Base-by-base conservation (phyloP, 148 eudicot genomes). In the Rhododendron vialii region DNA sequence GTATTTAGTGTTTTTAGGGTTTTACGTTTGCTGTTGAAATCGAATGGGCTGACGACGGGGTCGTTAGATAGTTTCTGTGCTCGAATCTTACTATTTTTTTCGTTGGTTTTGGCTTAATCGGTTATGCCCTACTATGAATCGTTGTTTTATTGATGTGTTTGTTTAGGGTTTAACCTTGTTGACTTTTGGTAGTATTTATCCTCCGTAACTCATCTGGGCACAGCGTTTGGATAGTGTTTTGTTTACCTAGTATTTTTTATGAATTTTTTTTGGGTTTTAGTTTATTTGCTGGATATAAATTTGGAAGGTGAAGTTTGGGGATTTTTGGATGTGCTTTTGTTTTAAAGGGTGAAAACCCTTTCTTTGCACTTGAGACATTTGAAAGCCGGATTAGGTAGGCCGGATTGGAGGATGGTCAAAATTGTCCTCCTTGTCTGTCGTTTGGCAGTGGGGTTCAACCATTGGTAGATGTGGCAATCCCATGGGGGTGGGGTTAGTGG, bases 81-180 rank as follows among this genome's bases (percentile, higher is more conserved):
- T 75, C 8, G 71, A 75, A 11, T 75, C 81, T 51, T 3, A n/a
- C 11, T 63, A 55, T 30, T 12, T 28, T 10, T 20, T 41, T 41
- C n/a, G 4, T 80, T 65, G 84, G 4, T 43, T 41, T 48, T 33
- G 47, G 51, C 45, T 50, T 24, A 28, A 84, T 84, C 80, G 59
- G 30, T 8, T 41, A 1, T 12, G 12, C 50, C 43, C 1, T 83
- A 36, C 10, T 12, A 0, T 17, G 24, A 61, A 35, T 55, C 30
- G 18, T 45, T 61, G 51, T 43, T 65, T 41, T 83, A 4, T 43
- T 13, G 11, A 20, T 24, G 30, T 47, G 81, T 5, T 5, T 63
- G 10, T 48, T 84, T 78, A 33, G 80, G 85, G 43, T 73, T 84
- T 84, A 73, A 48, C 48, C 55, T 73, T 20, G 15, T 36, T 65